Evolutionary conservation across 768 basidiomycete genomes (phyloP).

Genomic region (Russula sp.): DNA sequence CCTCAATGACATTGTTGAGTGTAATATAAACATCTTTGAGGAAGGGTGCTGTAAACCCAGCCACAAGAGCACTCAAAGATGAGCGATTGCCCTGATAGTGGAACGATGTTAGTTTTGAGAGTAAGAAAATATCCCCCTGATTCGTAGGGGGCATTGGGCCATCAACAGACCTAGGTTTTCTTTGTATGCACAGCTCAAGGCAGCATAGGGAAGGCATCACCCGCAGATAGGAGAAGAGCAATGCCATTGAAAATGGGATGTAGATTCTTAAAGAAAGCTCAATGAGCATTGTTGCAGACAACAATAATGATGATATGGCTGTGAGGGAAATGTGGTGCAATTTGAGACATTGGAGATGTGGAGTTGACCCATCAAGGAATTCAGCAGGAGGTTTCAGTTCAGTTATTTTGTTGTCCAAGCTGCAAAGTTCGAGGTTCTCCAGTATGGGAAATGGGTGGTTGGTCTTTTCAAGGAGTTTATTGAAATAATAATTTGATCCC

Average conservation of each 20-base stretch:
- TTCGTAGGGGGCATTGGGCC: background rate
- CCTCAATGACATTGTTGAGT: too few relatives aligned
- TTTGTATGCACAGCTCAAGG: too few relatives aligned
- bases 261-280: background rate
- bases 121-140: background rate
- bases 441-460: background rate
- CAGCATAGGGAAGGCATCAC: too few relatives aligned
- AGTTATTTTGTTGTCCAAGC: rapidly evolving
- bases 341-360: background rate
- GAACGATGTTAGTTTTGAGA: background rate
- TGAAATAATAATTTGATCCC: too few relatives aligned
- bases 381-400: background rate
- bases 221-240: background rate
- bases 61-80: too few relatives aligned
- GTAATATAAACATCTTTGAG: too few relatives aligned
- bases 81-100: too few relatives aligned
- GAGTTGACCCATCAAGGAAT: background rate
- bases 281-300: too few relatives aligned
- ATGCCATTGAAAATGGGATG: background rate
- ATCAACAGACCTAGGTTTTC: too few relatives aligned
- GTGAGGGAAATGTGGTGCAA: background rate
- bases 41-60: too few relatives aligned
- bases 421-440: background rate
- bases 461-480: background rate
- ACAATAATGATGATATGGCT: too few relatives aligned